Conservation (phyloP, 441 rosid genomes). For the Pelargonium cotyledonis region DNA sequence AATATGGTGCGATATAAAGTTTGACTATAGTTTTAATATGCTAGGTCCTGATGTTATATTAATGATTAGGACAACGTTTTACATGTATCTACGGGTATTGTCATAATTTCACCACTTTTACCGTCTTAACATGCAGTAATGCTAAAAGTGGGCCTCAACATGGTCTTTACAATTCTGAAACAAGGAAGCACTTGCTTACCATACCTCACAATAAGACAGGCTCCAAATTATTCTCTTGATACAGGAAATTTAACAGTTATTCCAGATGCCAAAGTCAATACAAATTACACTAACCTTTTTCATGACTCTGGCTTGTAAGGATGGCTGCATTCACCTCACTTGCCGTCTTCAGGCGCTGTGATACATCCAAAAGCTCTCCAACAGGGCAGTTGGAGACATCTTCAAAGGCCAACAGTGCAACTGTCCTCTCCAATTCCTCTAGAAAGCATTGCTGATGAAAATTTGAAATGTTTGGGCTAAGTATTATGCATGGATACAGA, state of each 20-base stretch:
- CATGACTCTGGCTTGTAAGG: constrained; percentile 91
- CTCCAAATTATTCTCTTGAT: neutral
- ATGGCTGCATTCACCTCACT: constrained; percentile 96
- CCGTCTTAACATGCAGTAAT: too few species aligned
- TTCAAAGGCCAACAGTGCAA: constrained; percentile 83
- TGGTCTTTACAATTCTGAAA: too few species aligned
- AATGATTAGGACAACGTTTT: too few species aligned
- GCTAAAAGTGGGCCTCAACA: too few species aligned
- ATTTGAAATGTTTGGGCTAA: constrained; percentile 10
- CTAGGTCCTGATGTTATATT: too few species aligned
- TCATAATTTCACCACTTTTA: too few species aligned
- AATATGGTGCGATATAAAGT: too few species aligned
- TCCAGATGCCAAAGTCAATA: too few species aligned
- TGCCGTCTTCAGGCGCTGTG: constrained; percentile 86
- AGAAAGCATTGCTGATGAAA: constrained; percentile 69
- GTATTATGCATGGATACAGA: neutral
- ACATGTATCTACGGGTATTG: too few species aligned
- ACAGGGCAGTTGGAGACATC: constrained; percentile 80
- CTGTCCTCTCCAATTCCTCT: constrained; percentile 90
- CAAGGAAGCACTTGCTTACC: too few species aligned
- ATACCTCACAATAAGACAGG: too few species aligned
- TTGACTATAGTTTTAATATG: too few species aligned
- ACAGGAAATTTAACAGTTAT: neutral
- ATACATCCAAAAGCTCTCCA: constrained; percentile 72
- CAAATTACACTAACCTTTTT: constrained; percentile 54